Base-by-base conservation (phyloP, 2,329 filamentous ascomycete genomes). In the Aspergillus hortae region DNA sequence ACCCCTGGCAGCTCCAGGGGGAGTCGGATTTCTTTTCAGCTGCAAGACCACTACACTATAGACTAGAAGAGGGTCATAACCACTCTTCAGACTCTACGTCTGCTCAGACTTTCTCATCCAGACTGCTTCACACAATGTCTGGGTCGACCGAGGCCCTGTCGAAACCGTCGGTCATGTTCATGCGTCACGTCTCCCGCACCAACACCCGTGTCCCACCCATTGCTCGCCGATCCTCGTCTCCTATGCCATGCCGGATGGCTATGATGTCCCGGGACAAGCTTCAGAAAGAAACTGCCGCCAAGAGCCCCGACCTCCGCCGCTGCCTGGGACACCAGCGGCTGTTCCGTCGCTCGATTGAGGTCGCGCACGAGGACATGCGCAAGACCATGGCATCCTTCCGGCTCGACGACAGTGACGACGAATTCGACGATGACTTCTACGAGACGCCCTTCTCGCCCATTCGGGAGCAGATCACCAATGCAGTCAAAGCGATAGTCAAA, bases 301-400 rank as follows among this genome's bases (percentile, higher is more conserved):
- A 52, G n/a, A 57, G 55, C 21, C 61, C 61, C 4, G 55, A 63
- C 44, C 53, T 63, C 10, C 61, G 61, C n/a, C 60, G 60, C n/a
- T 63, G 61, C 25, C 38, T 62, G 5, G 58, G 55, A 42, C 61
- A 63, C 36, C 53, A 60, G 17, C 41, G 47, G 3, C 47, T 62
- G 15, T 54, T 61, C 9, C 52, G 51, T 3, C 56, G 52, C 2
- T 60, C 60, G 2, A 52, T 61, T 21, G 23, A 57, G 12, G 47
- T 55, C 6, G 56, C 59, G 3, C 55, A 62, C 15, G 35, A 48
- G 0, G 56, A 56, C 17, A 54, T 58, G 45, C 52, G 51, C 45
- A 52, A 44, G 10, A 49, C 53, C 5, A 46, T 61, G 23, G 46
- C 49, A 3, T 32, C 51, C 7, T 46, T 56, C 17, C 21, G 21